Evolutionary conservation across 2,329 filamentous ascomycete species (phyloP), one percentile per base, ranked within the genome.

Genomic region (Rachicladosporium sp.): DNA sequence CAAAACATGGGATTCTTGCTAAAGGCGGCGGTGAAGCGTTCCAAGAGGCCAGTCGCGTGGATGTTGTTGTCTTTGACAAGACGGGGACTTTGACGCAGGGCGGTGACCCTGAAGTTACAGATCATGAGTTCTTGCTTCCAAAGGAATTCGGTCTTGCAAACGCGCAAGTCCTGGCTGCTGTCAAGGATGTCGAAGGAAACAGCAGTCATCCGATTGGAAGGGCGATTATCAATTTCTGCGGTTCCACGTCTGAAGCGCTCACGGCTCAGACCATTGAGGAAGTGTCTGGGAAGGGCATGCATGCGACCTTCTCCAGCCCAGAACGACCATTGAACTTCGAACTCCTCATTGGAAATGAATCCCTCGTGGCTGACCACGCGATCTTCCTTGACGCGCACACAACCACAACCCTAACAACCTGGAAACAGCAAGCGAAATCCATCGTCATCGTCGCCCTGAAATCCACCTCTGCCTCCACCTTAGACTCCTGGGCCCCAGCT

Each of bases 11-110:
- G 1, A 86, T 93, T 40, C 67, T 93, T 1, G 84, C 82, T 48
- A 85, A 87, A 59, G 84, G 84, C 19, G 85, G 85, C 13, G 85
- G 85, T 30, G 82, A 88, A 55, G 85, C 84, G 0, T 89, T 91
- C 55, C 82, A 91, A 57, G 84, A 85, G 62, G 84, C 83, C 4
- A 87, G 81, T 55, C 74, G 73, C 6, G 69, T 88, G 34, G 77
- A 85, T 56, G 6, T 33, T 23, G 35, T 42, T 10, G 82, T 91
- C 1, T 91, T 93, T 55, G 85, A 91, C 68, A 91, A 93, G 68
- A 93, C 85, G 0, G 85, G 85, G 1, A 93, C 85, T 0, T 64
- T 93, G 42, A 91, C 85, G 0, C 66, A 80, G 50, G 73, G 73
- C 4, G 82, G 80, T 5, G 78, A 83, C 46, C 82, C 82, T 0